Percentiles rank a stretch among this genome's conserved stretches.
These are phyloP conservation scores for Mycena polygramma DNA, from an alignment of 768 basidiomycete species.

Conservation along the genomic window DNA sequence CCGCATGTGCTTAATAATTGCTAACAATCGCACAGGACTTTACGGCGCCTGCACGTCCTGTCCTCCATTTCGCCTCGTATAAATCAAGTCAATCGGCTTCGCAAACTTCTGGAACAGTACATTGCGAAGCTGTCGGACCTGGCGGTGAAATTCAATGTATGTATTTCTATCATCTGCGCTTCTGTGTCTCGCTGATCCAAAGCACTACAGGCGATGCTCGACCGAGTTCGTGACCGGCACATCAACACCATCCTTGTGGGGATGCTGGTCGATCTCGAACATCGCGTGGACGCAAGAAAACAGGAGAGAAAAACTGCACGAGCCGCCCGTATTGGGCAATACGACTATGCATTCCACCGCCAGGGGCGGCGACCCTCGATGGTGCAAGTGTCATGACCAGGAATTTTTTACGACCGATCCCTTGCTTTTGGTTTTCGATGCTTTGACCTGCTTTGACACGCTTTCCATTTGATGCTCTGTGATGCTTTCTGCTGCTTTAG, in stretches of 20 bases:
- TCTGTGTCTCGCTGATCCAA: not conserved
- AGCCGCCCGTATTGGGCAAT: slow-evolving; percentile 7
- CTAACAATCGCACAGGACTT: slow-evolving; percentile 22
- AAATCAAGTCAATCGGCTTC: slow-evolving; percentile 17
- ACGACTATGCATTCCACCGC: slow-evolving; percentile 16
- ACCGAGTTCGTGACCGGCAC: slow-evolving; percentile 26
- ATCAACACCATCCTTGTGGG: not conserved
- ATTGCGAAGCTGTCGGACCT: slow-evolving; percentile 33
- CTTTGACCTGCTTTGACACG: not conserved
- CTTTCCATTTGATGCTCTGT: not conserved
- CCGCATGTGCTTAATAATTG: not conserved
- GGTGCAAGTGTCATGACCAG: slow-evolving; percentile 26
- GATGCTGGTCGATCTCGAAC: slow-evolving; percentile 20
- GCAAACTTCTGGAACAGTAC: slow-evolving; percentile 26
- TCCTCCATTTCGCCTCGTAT: slow-evolving; percentile 21
- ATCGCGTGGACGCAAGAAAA: slow-evolving; percentile 10
- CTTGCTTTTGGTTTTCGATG: slow-evolving; percentile 6
- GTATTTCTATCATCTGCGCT: not conserved
- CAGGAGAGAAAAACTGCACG: slow-evolving; percentile 26
- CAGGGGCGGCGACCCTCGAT: slow-evolving; percentile 19
- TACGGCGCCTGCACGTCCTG: slow-evolving; percentile 29
- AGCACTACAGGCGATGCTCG: slow-evolving; percentile 23
- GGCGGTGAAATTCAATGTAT: slow-evolving; percentile 34
- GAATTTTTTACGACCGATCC: not conserved
- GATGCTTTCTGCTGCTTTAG: not conserved